Conservation (phyloP, 306 rosid species). For the Cicer cuneatum region DNA sequence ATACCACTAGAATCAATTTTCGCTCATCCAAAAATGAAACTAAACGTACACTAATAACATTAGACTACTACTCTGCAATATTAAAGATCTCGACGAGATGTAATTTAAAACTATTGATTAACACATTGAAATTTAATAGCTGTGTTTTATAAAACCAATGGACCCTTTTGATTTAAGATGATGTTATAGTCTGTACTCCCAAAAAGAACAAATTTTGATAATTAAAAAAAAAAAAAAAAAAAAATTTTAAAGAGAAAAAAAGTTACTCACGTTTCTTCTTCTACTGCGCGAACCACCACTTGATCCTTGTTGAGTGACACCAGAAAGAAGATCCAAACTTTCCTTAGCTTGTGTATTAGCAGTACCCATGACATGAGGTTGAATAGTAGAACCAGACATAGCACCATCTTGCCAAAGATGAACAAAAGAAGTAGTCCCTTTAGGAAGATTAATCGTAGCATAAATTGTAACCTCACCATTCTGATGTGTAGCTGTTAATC, state of each 20-base stretch:
- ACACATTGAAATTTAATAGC: background rate
- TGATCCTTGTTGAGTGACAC: slow-evolving; percentile 42
- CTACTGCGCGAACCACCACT: slow-evolving; percentile 44
- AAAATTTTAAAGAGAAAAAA: background rate
- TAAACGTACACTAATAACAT: background rate
- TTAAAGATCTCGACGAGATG: background rate
- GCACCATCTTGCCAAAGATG: slow-evolving; percentile 83
- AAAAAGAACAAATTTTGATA: background rate
- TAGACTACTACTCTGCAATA: background rate
- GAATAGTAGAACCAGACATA: slow-evolving; percentile 39
- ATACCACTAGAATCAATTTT: background rate
- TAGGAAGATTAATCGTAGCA: slow-evolving; percentile 56
- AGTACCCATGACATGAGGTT: rapidly evolving
- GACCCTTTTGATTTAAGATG: background rate
- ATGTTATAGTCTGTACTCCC: background rate
- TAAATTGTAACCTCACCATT: slow-evolving; percentile 56
- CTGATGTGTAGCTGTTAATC: slow-evolving; percentile 39
- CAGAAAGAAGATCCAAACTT: slow-evolving; percentile 62
- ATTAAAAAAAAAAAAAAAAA: background rate
- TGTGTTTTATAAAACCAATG: background rate
- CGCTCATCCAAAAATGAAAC: background rate
- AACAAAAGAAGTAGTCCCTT: slow-evolving; percentile 39
- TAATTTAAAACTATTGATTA: background rate
- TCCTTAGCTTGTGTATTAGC: slow-evolving; percentile 49
- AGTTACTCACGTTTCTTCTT: slow-evolving; percentile 62